phyloP scores from a whole-genome alignment of 805 yeast species.

The Starmerella geochares region DNA sequence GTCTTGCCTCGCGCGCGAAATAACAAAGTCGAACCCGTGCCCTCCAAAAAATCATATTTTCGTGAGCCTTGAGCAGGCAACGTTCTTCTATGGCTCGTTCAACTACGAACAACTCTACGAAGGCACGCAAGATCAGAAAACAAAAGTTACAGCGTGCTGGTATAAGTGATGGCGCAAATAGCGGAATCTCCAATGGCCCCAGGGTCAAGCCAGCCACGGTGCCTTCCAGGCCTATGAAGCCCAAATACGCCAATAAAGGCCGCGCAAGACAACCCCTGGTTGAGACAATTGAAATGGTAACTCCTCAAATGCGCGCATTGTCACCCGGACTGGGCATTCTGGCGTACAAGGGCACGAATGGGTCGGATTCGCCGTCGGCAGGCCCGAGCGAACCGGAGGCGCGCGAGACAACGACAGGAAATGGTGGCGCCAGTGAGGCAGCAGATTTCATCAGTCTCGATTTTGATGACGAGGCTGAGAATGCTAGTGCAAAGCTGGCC shows the following conservation, averaged over 20 bases:
- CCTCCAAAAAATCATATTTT: background rate
- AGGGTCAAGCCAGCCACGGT: background rate
- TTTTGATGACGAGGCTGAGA: background rate
- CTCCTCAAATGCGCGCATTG: constrained; percentile 3
- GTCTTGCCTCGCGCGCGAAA: background rate
- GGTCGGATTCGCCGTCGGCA: background rate
- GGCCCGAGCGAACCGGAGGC: background rate
- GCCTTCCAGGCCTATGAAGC: background rate
- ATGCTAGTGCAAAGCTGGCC: constrained; percentile 6
- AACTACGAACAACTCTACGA: background rate
- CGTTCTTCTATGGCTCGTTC: background rate
- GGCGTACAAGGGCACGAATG: constrained; percentile 2
- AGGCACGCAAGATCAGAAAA: background rate
- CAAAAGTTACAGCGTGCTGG: constrained; percentile 1
- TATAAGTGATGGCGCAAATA: background rate
- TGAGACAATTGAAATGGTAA: background rate
- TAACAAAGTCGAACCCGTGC: constrained; percentile 2
- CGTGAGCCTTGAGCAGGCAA: background rate
- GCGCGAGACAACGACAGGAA: too few relatives aligned
- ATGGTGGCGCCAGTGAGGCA: background rate
- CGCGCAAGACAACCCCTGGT: background rate
- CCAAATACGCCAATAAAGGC: background rate
- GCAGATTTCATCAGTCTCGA: constrained; percentile 5
- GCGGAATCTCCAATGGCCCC: background rate
- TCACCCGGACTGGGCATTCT: background rate